Evolutionary conservation across 139 green algal species (phyloP), one percentile per base, ranked within the genome.

Genomic region (Bryopsis sp.): DNA sequence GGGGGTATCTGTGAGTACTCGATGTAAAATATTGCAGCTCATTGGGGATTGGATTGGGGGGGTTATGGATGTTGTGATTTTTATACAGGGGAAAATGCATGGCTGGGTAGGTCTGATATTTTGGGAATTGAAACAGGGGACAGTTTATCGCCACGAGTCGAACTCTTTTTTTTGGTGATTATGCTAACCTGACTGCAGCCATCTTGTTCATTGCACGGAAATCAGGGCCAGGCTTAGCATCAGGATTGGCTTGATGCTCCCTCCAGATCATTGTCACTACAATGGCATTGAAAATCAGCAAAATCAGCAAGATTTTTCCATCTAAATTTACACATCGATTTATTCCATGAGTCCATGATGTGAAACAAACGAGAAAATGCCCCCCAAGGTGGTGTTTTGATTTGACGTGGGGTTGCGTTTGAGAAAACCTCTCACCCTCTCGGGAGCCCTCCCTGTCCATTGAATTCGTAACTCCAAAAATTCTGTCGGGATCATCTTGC

Each of bases 161-260:
- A 54, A 19, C 43, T 54, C 43, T 26, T 19, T 54, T 19, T 11
- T 54, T 11, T 19, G 15, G 43, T 54, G 43, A n/a, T n/a, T n/a
- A 19, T 1, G 57, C 50, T 31, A 43, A 73, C 48, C 39, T 74
- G 31, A 76, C 67, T 47, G 75, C 70, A n/a, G 78, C 78, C 39
- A 68, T 47, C 61, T 81, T 84, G 74, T 84, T 81, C 72, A 79
- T 81, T 5, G 78, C 75, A 15, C 32, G 33, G 66, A 77, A 84
- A 57, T 84, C 75, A 39, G 78, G 78, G 5, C 75, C 75, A 26
- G 78, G 78, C 48, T 79, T 75, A 6, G 67, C 67, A 58, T 79
- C 67, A 19, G 78, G 72, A 54, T 84, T 84, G 22, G 75, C 46
- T 31, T 68, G 38, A 26, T 84, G 78, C 68, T 81, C 72, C 46